A percentile compares a stretch with the other conserved stretches of the same genome.
phyloP scores from a whole-genome alignment of 2,329 filamentous ascomycete genomes.

The Cadophora malorum region DNA sequence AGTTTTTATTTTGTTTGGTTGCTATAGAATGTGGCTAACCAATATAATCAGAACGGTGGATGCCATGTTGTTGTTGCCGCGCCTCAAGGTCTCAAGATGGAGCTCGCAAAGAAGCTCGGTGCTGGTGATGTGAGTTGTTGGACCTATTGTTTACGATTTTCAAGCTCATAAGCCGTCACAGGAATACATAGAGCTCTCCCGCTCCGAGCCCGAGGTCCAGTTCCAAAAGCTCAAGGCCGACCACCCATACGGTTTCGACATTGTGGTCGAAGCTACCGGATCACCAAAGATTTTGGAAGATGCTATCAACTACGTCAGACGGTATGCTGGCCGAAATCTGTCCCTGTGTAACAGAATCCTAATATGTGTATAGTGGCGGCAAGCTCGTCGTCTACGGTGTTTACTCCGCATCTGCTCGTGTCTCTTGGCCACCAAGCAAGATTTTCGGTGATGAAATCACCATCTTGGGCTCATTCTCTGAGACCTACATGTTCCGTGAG shows the following conservation, averaged over 20 bases:
- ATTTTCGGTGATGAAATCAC: conserved; percentile 74
- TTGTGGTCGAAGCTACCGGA: conserved; percentile 75
- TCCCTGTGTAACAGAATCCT: background rate
- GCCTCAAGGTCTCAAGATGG: conserved; percentile 72
- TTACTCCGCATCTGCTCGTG: conserved; percentile 66
- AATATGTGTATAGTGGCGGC: conserved; percentile 22
- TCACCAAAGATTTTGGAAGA: conserved; percentile 72
- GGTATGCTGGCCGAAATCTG: conserved; percentile 56
- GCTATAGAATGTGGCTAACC: background rate
- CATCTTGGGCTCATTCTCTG: conserved; percentile 75
- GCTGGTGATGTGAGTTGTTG: conserved; percentile 53
- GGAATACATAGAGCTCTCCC: conserved; percentile 59
- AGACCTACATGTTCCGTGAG: conserved; percentile 73
- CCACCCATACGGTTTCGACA: conserved; percentile 76
- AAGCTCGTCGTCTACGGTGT: conserved; percentile 76
- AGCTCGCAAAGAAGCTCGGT: conserved; percentile 65
- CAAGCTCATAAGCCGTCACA: conserved; percentile 21
- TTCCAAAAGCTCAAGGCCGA: conserved; percentile 67
- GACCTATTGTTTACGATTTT: too few species aligned
- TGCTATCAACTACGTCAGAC: conserved; percentile 73
- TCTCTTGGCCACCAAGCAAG: conserved; percentile 73
- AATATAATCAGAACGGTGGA: conserved; percentile 69
- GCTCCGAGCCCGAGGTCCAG: conserved; percentile 61
- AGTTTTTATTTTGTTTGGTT: background rate
- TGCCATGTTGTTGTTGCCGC: conserved; percentile 75